phyloP scores from a whole-genome alignment of 2,329 filamentous ascomycete species.

The Diaporthe aspalathi region DNA sequence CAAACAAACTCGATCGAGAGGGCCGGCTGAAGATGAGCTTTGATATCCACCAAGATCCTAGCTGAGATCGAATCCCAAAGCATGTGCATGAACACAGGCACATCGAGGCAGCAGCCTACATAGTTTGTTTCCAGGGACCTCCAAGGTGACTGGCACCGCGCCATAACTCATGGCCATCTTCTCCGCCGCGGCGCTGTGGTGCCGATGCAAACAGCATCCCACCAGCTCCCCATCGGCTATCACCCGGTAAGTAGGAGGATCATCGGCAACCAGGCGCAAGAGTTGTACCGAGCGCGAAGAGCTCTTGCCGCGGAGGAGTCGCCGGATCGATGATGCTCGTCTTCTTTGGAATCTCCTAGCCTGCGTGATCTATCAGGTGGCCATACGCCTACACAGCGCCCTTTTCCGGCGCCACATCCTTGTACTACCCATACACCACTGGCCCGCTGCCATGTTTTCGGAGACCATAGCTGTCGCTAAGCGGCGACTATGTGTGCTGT shows the following conservation, averaged over 20 bases:
- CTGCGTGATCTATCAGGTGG: neutral
- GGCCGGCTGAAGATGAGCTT: neutral
- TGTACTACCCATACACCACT: neutral
- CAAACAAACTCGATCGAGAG: neutral
- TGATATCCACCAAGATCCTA: neutral
- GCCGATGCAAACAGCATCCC: constrained; percentile 1
- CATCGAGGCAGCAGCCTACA: neutral
- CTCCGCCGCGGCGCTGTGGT: constrained; percentile 22
- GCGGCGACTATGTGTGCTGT: neutral
- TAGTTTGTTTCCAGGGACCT: neutral
- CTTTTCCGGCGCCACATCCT: neutral
- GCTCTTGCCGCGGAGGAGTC: neutral
- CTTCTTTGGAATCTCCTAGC: neutral
- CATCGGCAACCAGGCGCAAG: constrained; percentile 14
- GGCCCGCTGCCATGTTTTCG: neutral
- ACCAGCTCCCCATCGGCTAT: constrained; percentile 20
- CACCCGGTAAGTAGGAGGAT: constrained; percentile 14
- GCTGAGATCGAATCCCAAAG: neutral
- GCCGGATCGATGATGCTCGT: neutral
- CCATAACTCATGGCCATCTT: neutral
- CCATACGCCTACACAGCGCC: neutral
- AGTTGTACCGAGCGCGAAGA: neutral
- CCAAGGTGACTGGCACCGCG: neutral
- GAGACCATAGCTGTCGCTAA: neutral
- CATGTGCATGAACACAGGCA: constrained; percentile 28